These are phyloP conservation scores for Synchytrium microbalum DNA, from an alignment of 371 early-diverging fungal species.

Conservation along the genomic window DNA sequence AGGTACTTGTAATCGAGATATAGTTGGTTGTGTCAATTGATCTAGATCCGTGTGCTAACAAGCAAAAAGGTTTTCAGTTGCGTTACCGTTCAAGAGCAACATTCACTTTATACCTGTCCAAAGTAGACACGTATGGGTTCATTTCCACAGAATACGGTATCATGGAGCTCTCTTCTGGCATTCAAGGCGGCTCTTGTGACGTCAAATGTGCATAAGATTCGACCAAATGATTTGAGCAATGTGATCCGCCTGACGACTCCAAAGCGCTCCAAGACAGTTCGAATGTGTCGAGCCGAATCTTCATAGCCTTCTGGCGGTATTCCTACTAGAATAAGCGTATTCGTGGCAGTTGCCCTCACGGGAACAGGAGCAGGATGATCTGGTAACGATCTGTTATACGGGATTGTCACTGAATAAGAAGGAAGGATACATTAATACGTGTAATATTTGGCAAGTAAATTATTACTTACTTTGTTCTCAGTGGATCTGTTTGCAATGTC, in stretches of 20 bases:
- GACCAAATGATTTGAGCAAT: conserved; percentile 18
- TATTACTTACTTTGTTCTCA: too few relatives aligned
- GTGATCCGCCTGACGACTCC: conserved; percentile 6
- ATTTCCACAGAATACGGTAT: conserved; percentile 3
- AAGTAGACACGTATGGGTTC: not conserved
- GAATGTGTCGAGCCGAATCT: conserved; percentile 6
- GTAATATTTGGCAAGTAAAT: too few relatives aligned
- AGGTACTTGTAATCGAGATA: conserved; percentile 32
- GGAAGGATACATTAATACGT: too few relatives aligned
- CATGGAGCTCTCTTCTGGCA: conserved; percentile 15
- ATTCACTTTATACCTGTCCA: conserved; percentile 1
- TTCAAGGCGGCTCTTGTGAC: conserved; percentile 11
- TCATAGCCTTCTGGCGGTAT: conserved; percentile 14
- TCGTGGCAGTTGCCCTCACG: conserved; percentile 24
- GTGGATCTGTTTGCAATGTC: too few relatives aligned
- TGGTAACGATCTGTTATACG: too few relatives aligned
- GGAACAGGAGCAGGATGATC: too few relatives aligned
- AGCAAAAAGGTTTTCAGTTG: not conserved
- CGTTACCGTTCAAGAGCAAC: not conserved
- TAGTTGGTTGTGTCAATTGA: conserved; percentile 13
- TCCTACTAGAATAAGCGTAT: conserved; percentile 25
- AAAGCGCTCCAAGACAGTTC: conserved; percentile 2
- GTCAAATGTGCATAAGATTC: conserved; percentile 21
- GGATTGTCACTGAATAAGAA: too few relatives aligned
- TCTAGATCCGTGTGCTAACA: conserved; percentile 24